Evolutionary conservation across 495 filamentous ascomycete genomes (phyloP).

Genomic region (Penicilliopsis zonata): DNA sequence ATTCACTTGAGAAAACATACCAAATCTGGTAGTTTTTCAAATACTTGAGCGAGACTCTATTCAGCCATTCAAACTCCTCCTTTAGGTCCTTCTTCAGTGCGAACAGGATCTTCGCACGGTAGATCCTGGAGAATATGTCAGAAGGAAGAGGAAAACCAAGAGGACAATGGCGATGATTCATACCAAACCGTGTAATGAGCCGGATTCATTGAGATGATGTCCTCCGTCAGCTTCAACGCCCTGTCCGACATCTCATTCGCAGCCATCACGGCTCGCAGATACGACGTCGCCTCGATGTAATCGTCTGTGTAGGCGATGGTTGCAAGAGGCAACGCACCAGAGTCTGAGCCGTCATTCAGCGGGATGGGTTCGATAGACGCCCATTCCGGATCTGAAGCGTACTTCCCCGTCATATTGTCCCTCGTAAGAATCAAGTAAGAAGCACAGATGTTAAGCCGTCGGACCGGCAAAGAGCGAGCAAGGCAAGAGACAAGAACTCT

Average conservation of each 20-base stretch:
- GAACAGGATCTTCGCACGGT: constrained; percentile 67
- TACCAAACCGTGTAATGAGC: constrained; percentile 97
- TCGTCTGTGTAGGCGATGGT: constrained; percentile 77
- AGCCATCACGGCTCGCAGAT: constrained; percentile 89
- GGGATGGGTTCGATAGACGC: constrained; percentile 72
- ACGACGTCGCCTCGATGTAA: constrained; percentile 79
- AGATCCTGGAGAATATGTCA: constrained; percentile 44
- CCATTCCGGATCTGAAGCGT: constrained; percentile 66
- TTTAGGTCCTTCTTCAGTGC: constrained; percentile 51
- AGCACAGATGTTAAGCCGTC: no score
- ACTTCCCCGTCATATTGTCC: constrained; percentile 37
- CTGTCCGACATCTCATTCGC: constrained; percentile 70
- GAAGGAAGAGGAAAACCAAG: background rate
- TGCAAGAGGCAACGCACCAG: constrained; percentile 57
- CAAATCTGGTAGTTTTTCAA: constrained; percentile 99
- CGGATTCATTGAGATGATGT: constrained; percentile 85
- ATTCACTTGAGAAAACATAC: constrained; percentile 14
- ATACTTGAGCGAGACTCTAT: constrained; percentile 64
- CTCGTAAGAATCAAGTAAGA: no score
- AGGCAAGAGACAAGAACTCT: no score
- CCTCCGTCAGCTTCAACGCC: constrained; percentile 69
- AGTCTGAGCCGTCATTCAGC: constrained; percentile 58
- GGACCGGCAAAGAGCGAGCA: no score
- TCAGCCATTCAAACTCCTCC: constrained; percentile 75
- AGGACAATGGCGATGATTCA: constrained; percentile 4